Percentiles rank a stretch among this genome's conserved stretches.
Evolutionary conservation across 1,139 yeast species (phyloP).

Genomic region (Pneumocystis sp.): DNA sequence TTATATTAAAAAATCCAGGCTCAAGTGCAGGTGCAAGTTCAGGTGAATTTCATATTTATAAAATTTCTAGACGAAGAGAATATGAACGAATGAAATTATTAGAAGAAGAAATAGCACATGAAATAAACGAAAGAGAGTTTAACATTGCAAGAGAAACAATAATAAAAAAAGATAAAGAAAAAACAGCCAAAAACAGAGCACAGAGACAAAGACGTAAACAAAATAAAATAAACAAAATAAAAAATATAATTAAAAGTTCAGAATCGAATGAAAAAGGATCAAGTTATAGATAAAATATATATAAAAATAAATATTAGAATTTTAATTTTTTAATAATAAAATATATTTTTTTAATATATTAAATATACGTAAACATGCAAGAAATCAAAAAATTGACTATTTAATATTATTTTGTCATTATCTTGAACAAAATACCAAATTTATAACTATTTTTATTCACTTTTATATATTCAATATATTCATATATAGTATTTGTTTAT

Average conservation of each 20-base stretch:
- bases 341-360: background rate
- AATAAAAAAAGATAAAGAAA: conserved; percentile 18
- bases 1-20: background rate
- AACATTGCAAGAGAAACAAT: conserved; percentile 15
- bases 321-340: background rate
- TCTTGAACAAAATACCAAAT: background rate
- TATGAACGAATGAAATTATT: conserved; percentile 19
- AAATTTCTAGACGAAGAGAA: conserved; percentile 24
- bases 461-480: background rate
- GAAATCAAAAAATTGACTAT: conserved; percentile 3
- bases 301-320: background rate
- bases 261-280: background rate
- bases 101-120: conserved; percentile 18
- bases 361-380: background rate
- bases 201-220: conserved; percentile 10
- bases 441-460: background rate
- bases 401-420: background rate
- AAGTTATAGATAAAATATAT: background rate
- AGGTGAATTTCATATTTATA: conserved; percentile 28
- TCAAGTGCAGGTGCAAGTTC: conserved; percentile 29
- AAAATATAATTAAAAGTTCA: background rate
- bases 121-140: conserved; percentile 19
- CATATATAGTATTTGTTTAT: no score
- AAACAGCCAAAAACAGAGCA: conserved; percentile 22
- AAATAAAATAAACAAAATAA: conserved; percentile 1